Evolutionary conservation across 352 stramenopile species (phyloP).

Genomic region (Globisporangium cederbergense): DNA sequence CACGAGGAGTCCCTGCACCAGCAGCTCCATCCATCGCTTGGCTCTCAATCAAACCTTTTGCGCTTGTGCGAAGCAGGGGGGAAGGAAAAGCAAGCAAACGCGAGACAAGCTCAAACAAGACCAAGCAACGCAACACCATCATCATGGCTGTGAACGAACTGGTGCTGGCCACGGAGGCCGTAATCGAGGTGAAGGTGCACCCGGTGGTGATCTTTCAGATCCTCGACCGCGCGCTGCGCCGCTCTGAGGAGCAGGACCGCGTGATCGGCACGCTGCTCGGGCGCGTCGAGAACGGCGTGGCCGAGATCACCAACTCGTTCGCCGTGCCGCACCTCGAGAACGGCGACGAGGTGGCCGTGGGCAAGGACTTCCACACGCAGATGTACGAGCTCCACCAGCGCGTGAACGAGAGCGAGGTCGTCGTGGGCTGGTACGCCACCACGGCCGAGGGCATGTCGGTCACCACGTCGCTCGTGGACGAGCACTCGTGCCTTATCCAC

Average conservation of each 20-base stretch:
- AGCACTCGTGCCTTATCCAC: slow-evolving; percentile 97
- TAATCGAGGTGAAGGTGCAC: slow-evolving; percentile 89
- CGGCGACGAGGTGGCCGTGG: slow-evolving; percentile 94
- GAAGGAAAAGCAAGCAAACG: background rate
- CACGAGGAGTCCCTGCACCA: background rate
- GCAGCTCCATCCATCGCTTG: slow-evolving; percentile 13
- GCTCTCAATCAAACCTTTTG: background rate
- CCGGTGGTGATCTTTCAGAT: slow-evolving; percentile 96
- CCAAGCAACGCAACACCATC: slow-evolving; percentile 7
- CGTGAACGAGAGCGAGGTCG: slow-evolving; percentile 93
- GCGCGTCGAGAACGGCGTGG: slow-evolving; percentile 76
- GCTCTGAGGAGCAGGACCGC: slow-evolving; percentile 90
- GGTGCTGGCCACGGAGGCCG: slow-evolving; percentile 76
- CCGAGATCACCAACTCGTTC: slow-evolving; percentile 95
- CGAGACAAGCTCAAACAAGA: background rate
- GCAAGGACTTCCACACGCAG: slow-evolving; percentile 97
- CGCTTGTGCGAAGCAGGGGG: background rate
- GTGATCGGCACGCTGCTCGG: slow-evolving; percentile 98
- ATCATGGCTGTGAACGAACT: slow-evolving; percentile 39
- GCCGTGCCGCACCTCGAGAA: slow-evolving; percentile 96
- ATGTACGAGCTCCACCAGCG: slow-evolving; percentile 95
- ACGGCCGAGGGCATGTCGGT: slow-evolving; percentile 29
- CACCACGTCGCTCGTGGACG: slow-evolving; percentile 76
- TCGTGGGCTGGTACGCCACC: slow-evolving; percentile 97
- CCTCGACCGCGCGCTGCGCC: slow-evolving; percentile 94